Evolutionary conservation across 1,284 basidiomycete species (phyloP), one percentile per base, ranked within the genome.

Genomic region (Naganishia sp.): DNA sequence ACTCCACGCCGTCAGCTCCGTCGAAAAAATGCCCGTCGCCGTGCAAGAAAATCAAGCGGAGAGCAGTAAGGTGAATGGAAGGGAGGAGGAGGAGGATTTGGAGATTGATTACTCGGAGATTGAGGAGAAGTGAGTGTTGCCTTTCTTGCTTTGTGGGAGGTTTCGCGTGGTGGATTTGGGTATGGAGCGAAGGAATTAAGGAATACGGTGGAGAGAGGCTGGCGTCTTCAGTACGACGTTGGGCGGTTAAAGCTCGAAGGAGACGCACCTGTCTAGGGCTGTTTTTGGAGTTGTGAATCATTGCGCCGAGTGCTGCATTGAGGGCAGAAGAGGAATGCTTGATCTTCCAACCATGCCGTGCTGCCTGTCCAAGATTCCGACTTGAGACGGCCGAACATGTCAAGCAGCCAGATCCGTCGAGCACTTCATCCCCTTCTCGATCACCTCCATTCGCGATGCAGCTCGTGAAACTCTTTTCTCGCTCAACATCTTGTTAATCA

Each of bases 51-150:
- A 58, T 31, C n/a, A 50, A 41, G 47, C 58, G 23, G 31, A 47
- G 13, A 51, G 58, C 58, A 61, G 58, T 31, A 61, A 61, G 47
- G 32, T 51, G 32, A 61, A 61, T 21, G 58, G 58, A 61, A 31
- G 47, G 15, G 25, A 47, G 41, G 57, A 66, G 51, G 71, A 70
- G 25, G 79, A 79, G 63, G 85, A 87, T 67, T 88, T 90, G 65
- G 87, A 86, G 63, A 92, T 94, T 72, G 93, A 96, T 79, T 96
- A 90, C 77, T 86, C 88, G 60, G 93, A 96, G 77, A 94, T 96
- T 71, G 93, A 95, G 76, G 86, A 84, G 81, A 92, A 91, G 90
- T 94, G 70, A 68, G 84, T 79, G 6, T 25, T 79, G 6, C 23
- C 13, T 39, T 18, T n/a, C 5, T 1, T 46, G 18, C 23, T 18